Conservation (phyloP, 108 stramenopile species). For the Mayamaea pseudoterrestris region DNA sequence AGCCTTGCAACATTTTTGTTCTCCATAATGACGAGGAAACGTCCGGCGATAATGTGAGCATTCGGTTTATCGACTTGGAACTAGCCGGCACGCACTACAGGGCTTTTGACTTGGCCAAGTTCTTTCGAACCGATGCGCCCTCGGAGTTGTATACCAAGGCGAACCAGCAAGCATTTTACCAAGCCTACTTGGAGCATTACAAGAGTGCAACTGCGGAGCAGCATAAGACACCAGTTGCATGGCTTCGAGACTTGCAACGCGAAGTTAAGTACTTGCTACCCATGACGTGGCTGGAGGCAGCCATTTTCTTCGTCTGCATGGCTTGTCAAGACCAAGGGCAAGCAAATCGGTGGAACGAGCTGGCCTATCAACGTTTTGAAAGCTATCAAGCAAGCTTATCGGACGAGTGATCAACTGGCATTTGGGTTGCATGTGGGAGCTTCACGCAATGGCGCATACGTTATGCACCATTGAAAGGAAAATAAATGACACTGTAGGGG, state of each 20-base stretch:
- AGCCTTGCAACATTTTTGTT: conserved; percentile 9
- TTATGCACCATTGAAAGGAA: too few relatives aligned
- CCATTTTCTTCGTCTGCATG: conserved; percentile 9
- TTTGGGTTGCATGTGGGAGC: too few relatives aligned
- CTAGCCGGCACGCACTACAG: conserved; percentile 7
- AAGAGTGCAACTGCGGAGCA: not conserved
- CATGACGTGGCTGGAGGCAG: conserved; percentile 16
- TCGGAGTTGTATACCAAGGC: not conserved
- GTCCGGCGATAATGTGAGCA: not conserved
- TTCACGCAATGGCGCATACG: too few relatives aligned
- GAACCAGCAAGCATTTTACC: not conserved
- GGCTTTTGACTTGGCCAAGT: conserved; percentile 14
- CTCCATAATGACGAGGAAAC: not conserved
- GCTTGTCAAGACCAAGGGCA: not conserved
- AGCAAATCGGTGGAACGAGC: not conserved
- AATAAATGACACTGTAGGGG: too few relatives aligned
- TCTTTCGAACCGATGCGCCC: conserved; percentile 5
- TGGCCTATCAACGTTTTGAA: not conserved
- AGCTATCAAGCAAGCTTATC: conserved; percentile 1
- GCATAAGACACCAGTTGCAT: not conserved
- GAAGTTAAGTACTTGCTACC: conserved; percentile 5
- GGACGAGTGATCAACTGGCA: too few relatives aligned
- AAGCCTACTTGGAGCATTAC: not conserved
- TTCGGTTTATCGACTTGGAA: conserved; percentile 12
- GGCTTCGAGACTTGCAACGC: not conserved